Conservation (phyloP, 2,329 filamentous ascomycete species). For the Colletotrichum destructivum region DNA sequence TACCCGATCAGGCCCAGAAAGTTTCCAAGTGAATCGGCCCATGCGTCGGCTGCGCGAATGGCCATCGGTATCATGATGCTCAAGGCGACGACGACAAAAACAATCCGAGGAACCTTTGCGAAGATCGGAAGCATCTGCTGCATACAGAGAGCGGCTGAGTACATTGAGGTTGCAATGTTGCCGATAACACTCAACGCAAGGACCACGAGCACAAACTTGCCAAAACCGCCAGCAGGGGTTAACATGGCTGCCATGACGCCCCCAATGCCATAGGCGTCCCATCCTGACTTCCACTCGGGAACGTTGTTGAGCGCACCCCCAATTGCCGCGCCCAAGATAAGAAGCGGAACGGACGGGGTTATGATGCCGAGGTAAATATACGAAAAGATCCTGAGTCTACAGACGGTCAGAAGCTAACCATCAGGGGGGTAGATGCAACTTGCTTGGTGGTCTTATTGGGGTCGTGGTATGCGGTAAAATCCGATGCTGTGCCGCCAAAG, state of each 20-base stretch:
- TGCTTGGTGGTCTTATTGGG: conserved; percentile 58
- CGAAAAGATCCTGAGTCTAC: conserved; percentile 57
- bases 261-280: conserved; percentile 50
- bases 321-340: conserved; percentile 58
- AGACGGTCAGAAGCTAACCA: conserved; percentile 9
- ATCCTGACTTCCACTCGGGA: conserved; percentile 49
- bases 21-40: conserved; percentile 59
- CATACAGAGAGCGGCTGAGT: conserved; percentile 56
- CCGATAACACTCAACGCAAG: conserved; percentile 57
- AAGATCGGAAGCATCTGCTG: conserved; percentile 57
- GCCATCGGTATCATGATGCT: conserved; percentile 59
- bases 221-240: conserved; percentile 50
- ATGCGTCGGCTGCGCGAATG: conserved; percentile 56
- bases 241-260: conserved; percentile 53
- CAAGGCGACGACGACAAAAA: conserved; percentile 57
- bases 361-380: conserved; percentile 69
- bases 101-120: conserved; percentile 56
- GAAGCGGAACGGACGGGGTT: conserved; percentile 48
- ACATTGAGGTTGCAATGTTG: conserved; percentile 56
- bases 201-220: conserved; percentile 56
- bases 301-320: conserved; percentile 51
- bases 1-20: conserved; percentile 62
- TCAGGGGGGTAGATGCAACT: conserved; percentile 32
- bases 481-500: conserved; percentile 69
- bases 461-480: conserved; percentile 71